These are phyloP conservation scores for Neurospora sp. DNA, from an alignment of 2,329 filamentous ascomycete species.

Conservation along the genomic window DNA sequence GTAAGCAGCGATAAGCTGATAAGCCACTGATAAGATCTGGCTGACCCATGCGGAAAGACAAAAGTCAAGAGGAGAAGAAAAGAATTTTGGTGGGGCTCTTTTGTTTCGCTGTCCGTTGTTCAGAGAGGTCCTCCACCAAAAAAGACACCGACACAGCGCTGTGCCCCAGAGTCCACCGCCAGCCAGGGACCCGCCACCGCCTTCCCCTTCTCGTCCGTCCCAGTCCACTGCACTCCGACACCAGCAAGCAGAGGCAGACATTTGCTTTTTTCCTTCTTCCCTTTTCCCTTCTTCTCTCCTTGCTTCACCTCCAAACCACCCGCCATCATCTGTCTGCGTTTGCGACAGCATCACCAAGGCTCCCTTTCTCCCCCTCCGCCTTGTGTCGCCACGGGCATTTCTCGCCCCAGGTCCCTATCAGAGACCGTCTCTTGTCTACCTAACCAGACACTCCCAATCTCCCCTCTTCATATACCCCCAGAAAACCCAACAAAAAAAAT, in stretches of 20 bases:
- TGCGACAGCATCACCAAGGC: background rate
- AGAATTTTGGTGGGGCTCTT: background rate
- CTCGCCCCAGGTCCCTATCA: background rate
- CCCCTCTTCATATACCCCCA: background rate
- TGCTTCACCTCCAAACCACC: background rate
- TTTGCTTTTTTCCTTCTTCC: background rate
- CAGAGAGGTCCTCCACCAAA: background rate
- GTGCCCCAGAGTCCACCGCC: background rate
- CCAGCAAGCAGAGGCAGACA: background rate
- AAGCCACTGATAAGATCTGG: slow-evolving; percentile 2
- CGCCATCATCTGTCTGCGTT: background rate
- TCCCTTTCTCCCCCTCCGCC: background rate
- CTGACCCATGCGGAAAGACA: background rate
- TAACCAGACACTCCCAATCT: background rate
- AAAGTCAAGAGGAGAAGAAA: background rate
- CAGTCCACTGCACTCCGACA: background rate
- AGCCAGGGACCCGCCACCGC: background rate
- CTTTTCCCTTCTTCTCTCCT: background rate
- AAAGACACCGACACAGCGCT: background rate
- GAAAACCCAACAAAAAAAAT: slow-evolving; percentile 5
- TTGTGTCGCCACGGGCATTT: background rate
- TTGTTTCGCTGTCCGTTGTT: background rate
- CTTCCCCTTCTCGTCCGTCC: background rate
- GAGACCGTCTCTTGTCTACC: slow-evolving; percentile 1
- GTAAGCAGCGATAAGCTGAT: background rate